Evolutionary conservation across 306 rosid genomes (phyloP).

Genomic region (Psophocarpus tetragonolobus): DNA sequence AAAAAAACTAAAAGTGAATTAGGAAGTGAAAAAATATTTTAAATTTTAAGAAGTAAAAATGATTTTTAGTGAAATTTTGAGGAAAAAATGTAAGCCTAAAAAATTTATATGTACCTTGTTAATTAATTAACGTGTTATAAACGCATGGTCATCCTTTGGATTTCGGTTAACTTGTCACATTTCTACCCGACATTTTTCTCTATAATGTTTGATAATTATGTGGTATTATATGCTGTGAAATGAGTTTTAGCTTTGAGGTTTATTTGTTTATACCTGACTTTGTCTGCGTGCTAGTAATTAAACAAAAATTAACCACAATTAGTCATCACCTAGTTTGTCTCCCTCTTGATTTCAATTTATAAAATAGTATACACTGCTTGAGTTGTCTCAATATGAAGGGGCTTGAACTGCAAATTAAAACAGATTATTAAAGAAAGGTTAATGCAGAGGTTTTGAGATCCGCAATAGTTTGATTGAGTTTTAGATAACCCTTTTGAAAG

Average conservation of each 20-base stretch:
- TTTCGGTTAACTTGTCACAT: conserved; percentile 41
- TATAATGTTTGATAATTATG: background rate
- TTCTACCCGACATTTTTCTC: conserved; percentile 35
- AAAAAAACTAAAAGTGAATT: too few species aligned
- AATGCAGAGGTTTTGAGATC: conserved; percentile 37
- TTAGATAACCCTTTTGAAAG: conserved; percentile 9
- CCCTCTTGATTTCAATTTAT: conserved; percentile 18
- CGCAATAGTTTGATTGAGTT: conserved; percentile 29
- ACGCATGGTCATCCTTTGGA: conserved; percentile 36
- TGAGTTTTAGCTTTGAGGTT: conserved; percentile 17
- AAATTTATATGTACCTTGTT: too few species aligned
- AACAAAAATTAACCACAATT: conserved; percentile 20
- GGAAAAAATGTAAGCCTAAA: too few species aligned
- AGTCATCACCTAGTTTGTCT: conserved; percentile 47
- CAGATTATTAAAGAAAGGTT: conserved; percentile 22
- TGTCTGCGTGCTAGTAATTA: conserved; percentile 33
- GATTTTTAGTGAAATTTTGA: too few species aligned
- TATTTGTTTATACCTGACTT: conserved; percentile 27
- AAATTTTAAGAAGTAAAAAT: too few species aligned
- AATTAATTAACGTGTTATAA: conserved; percentile 30
- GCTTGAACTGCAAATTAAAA: conserved; percentile 33
- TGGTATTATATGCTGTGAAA: background rate
- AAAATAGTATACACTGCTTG: background rate
- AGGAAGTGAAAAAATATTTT: too few species aligned
- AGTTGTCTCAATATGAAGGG: conserved; percentile 28